Percentiles rank a stretch among this genome's conserved stretches.
phyloP scores from a whole-genome alignment of 495 filamentous ascomycete species.

The Penicillium dipodomyicola region DNA sequence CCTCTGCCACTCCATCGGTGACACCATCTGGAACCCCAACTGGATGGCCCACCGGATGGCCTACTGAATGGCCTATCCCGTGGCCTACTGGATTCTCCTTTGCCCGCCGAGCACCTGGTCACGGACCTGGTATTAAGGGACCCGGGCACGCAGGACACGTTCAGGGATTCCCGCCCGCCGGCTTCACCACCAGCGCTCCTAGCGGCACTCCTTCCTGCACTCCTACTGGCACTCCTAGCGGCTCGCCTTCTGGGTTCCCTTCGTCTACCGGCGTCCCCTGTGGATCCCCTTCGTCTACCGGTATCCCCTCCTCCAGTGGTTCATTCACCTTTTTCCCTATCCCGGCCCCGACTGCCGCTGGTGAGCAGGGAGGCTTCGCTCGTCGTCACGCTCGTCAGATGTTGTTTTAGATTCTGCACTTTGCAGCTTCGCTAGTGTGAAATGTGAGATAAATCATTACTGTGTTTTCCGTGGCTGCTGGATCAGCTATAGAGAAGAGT shows the following conservation, averaged over 20 bases:
- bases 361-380: conserved; percentile 15
- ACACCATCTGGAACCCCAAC: neutral
- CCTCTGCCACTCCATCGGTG: neutral
- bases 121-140: neutral
- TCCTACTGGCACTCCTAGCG: neutral
- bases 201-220: neutral
- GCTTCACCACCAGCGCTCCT: neutral
- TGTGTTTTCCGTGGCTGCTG: conserved; percentile 20
- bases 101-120: neutral
- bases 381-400: conserved; percentile 34
- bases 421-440: conserved; percentile 13
- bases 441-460: conserved; percentile 17
- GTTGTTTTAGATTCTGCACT: conserved; percentile 18
- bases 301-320: conserved; percentile 4
- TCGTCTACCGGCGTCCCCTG: conserved; percentile 7
- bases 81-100: neutral
- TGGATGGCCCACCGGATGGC: neutral
- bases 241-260: conserved; percentile 8
- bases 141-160: neutral
- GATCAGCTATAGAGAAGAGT: conserved; percentile 19
- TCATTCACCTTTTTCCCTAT: conserved; percentile 5
- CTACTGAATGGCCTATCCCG: neutral
- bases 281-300: conserved; percentile 10
- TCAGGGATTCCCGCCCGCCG: neutral
- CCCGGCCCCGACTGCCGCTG: conserved; percentile 5